Evolutionary conservation across 495 filamentous ascomycete genomes (phyloP), one percentile per base, ranked within the genome.

Genomic region (Alectoria sarmentosa): DNA sequence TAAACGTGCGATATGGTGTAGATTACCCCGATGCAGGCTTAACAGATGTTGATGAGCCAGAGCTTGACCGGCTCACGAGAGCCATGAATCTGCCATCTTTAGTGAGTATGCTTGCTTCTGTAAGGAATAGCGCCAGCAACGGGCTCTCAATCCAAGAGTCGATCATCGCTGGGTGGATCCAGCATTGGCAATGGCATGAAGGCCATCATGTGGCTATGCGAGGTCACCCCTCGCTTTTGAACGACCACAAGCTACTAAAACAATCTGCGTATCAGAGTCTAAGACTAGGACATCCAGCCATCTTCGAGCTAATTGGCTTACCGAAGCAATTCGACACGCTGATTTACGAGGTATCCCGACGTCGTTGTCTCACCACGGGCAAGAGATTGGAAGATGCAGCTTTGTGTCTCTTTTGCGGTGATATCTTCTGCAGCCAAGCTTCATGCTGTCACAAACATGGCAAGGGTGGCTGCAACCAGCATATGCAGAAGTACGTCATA

Each of bases 381-480:
- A 94, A 92, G 73, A 92, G 96, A 64, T 75, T 98, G 34, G 86
- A 84, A 14, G 95, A 99, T 73, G 91, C 94, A 1, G 87, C 83
- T 65, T 83, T 99, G 52, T 99, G 94, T 71, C 82, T 99, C 19
- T 94, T 96, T 78, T 99, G 94, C 70, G 94, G 93, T 9, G 92
- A 92, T 13, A 88, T 99, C 39, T 92, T 96, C 74, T 99, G 94
- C 77, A 89, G 89, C 23, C 94, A 99, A 76, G 90, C 88, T 34
- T 86, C 91, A 36, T 99, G 94, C 76, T 99, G 94, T 73, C 83
- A 86, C 72, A 86, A 84, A 66, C 79, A 84, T 65, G 82, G 84
- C 58, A 80, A 84, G 65, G 94, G 95, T 58, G 95, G 94, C 21
- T 93, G 89, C 67, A 90, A 91, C 75, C 89, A 92, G 76, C 94